Conservation (phyloP, 768 basidiomycete genomes). For the Amanita subjunquillea region DNA sequence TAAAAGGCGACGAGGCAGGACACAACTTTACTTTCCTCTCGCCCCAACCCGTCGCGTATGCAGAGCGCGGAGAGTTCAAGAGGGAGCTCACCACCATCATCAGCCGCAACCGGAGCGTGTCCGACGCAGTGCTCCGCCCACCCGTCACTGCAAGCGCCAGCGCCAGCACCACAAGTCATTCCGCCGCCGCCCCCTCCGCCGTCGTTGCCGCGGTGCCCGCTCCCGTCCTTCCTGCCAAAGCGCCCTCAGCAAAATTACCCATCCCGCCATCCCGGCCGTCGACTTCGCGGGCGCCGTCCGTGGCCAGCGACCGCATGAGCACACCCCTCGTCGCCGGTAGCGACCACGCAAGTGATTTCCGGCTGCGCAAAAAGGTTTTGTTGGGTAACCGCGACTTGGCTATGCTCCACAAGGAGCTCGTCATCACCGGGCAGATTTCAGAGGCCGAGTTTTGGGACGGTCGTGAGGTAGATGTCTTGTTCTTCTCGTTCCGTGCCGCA, state of each 20-base stretch:
- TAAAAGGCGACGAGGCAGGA: conserved; percentile 58
- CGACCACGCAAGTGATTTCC: conserved; percentile 59
- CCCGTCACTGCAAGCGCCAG: conserved; percentile 16
- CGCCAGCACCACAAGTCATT: not conserved
- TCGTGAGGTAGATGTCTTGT: conserved; percentile 53
- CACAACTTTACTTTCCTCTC: conserved; percentile 80
- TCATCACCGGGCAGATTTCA: conserved; percentile 73
- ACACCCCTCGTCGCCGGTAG: conserved; percentile 48
- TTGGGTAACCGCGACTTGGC: conserved; percentile 70
- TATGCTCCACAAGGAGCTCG: conserved; percentile 78
- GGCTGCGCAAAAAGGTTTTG: conserved; percentile 70
- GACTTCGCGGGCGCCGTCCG: conserved; percentile 53
- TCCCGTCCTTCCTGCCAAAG: conserved; percentile 11
- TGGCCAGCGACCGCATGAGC: conserved; percentile 39
- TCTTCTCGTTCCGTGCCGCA: conserved; percentile 7
- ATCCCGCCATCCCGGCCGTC: conserved; percentile 31
- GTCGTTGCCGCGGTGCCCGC: conserved; percentile 11
- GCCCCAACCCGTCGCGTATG: conserved; percentile 47
- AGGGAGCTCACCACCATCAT: conserved; percentile 69
- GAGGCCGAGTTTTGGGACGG: conserved; percentile 98
- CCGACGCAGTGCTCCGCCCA: conserved; percentile 19
- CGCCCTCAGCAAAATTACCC: conserved; percentile 21
- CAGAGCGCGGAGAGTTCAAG: conserved; percentile 80
- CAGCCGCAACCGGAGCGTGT: conserved; percentile 50
- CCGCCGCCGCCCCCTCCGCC: not conserved